A percentile compares a stretch with the other conserved stretches of the same genome.
phyloP scores from a whole-genome alignment of 495 filamentous ascomycete genomes.

The Penicillium desertorum region DNA sequence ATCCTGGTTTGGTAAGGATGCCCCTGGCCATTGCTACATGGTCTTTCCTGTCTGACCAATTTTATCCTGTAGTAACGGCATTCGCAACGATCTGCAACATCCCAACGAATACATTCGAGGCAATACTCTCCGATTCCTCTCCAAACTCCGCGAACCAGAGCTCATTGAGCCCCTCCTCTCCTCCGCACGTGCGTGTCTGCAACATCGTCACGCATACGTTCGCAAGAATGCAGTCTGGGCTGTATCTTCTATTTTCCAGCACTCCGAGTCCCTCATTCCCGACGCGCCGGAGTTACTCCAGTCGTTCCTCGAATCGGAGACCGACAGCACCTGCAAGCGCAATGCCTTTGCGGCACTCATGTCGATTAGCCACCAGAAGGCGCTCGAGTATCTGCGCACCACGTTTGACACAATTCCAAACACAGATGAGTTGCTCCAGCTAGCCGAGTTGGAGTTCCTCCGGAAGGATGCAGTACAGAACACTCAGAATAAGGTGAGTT shows the following conservation, averaged over 20 bases:
- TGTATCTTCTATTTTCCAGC: conserved; percentile 86
- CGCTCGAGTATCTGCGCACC: conserved; percentile 82
- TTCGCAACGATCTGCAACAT: conserved; percentile 94
- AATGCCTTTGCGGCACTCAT: conserved; percentile 94
- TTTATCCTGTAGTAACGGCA: conserved; percentile 72
- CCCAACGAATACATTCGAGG: conserved; percentile 98
- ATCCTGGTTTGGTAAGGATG: conserved; percentile 90
- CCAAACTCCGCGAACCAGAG: conserved; percentile 93
- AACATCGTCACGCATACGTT: conserved; percentile 95
- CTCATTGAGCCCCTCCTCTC: conserved; percentile 94
- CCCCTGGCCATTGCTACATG: not conserved
- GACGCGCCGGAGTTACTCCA: conserved; percentile 93
- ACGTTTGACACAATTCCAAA: conserved; percentile 94
- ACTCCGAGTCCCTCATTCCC: conserved; percentile 88
- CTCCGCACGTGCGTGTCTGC: conserved; percentile 84
- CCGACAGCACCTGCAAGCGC: conserved; percentile 93
- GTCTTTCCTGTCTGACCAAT: conserved; percentile 22
- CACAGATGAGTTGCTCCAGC: conserved; percentile 88
- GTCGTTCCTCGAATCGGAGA: conserved; percentile 87
- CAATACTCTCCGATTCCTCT: conserved; percentile 93
- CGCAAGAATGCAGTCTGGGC: conserved; percentile 98
- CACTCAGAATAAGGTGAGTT: conserved; percentile 79
- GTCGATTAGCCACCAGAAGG: conserved; percentile 89
- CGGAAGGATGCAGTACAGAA: conserved; percentile 96
- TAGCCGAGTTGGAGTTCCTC: conserved; percentile 95